These are phyloP conservation scores for Saturnispora saitoi DNA, from an alignment of 805 yeast genomes.

Conservation along the genomic window DNA sequence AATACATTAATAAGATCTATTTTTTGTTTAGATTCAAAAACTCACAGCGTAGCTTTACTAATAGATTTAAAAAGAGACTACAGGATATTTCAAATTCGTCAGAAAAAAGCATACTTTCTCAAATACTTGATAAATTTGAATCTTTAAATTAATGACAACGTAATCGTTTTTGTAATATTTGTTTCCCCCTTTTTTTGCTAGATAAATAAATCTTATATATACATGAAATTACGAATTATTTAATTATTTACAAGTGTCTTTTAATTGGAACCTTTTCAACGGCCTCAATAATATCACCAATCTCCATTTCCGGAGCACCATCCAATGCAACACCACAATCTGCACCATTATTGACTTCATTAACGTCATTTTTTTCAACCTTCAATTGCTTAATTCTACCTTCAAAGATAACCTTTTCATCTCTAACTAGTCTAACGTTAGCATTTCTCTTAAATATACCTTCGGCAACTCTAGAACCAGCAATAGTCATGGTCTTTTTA, in stretches of 20 bases:
- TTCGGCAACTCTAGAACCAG: slow-evolving; percentile 74
- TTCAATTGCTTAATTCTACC: slow-evolving; percentile 59
- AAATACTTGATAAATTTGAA: neutral
- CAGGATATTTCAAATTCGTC: neutral
- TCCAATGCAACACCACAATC: slow-evolving; percentile 85
- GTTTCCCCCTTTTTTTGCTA: neutral
- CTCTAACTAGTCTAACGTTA: slow-evolving; percentile 29
- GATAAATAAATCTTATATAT: neutral
- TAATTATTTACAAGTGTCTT: slow-evolving; percentile 35
- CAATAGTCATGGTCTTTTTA: slow-evolving; percentile 52
- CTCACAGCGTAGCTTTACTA: neutral
- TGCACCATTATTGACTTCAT: slow-evolving; percentile 70
- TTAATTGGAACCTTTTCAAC: slow-evolving; percentile 57
- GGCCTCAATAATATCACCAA: slow-evolving; percentile 69
- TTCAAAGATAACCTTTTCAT: slow-evolving; percentile 39
- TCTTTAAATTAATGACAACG: neutral
- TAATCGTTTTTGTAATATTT: neutral
- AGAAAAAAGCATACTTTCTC: neutral
- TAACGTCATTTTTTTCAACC: slow-evolving; percentile 71
- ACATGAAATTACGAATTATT: neutral
- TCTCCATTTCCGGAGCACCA: slow-evolving; percentile 25
- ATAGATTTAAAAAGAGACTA: neutral
- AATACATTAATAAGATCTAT: neutral
- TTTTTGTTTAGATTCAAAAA: neutral
- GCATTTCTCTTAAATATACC: slow-evolving; percentile 62